phyloP scores from a whole-genome alignment of 257 asterid genomes.

The Thymus quinquecostatus region DNA sequence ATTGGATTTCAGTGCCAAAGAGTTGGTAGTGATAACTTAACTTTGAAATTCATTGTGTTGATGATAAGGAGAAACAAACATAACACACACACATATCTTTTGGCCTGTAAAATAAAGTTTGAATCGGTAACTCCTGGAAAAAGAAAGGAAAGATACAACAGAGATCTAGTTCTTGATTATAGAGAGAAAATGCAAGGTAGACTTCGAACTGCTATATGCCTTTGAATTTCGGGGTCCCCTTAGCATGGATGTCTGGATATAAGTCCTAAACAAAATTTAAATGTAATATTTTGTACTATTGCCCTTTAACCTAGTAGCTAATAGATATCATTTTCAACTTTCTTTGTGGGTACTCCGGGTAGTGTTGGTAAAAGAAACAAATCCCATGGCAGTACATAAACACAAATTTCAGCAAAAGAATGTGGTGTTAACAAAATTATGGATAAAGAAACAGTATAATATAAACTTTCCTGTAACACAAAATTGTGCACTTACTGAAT shows the following conservation, averaged over 20 bases:
- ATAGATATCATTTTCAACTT: background rate
- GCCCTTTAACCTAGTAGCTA: background rate
- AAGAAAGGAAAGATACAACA: background rate
- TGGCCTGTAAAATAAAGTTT: background rate
- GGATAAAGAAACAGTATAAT: background rate
- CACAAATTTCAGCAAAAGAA: background rate
- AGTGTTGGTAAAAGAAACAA: background rate
- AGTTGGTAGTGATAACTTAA: slow-evolving; percentile 19
- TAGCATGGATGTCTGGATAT: background rate
- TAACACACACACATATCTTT: background rate
- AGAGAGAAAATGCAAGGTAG: background rate
- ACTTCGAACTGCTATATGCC: background rate
- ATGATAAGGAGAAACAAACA: slow-evolving; percentile 18
- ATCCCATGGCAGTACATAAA: background rate
- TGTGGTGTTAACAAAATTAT: background rate
- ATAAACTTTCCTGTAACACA: background rate
- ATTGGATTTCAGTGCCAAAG: slow-evolving; percentile 29
- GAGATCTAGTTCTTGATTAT: background rate
- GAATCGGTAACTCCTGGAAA: background rate
- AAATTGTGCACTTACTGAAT: background rate
- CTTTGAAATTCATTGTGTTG: slow-evolving; percentile 6
- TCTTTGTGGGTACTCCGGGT: background rate
- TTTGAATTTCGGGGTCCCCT: background rate
- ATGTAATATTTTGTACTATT: background rate
- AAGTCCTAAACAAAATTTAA: background rate